phyloP scores from a whole-genome alignment of 1,284 basidiomycete genomes.

The Retiboletus flavoniger region DNA sequence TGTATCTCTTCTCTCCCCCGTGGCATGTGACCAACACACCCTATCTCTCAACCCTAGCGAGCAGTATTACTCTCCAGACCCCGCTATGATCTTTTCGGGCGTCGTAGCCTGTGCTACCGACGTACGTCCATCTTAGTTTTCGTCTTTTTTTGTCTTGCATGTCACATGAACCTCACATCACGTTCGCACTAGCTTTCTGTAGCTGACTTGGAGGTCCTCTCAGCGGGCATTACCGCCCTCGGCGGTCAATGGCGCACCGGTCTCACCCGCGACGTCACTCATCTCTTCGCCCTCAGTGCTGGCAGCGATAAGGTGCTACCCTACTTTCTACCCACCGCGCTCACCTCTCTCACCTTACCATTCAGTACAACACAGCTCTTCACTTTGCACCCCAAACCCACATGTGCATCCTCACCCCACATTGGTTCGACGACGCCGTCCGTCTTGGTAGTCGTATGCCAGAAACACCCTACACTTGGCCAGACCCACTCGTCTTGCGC shows the following conservation, averaged over 20 bases:
- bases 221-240: constrained; percentile 68
- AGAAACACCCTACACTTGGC: constrained; percentile 70
- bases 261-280: constrained; percentile 82
- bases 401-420: constrained; percentile 68
- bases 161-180: neutral
- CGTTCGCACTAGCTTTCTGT: constrained; percentile 45
- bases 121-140: constrained; percentile 34
- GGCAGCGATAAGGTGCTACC: constrained; percentile 45
- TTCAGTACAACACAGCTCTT: constrained; percentile 57
- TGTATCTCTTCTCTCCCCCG: constrained; percentile 19
- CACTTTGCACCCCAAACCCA: constrained; percentile 52
- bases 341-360: neutral
- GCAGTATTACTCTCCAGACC: constrained; percentile 72
- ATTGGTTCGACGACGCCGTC: constrained; percentile 83
- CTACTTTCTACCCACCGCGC: neutral
- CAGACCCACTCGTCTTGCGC: constrained; percentile 55
- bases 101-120: constrained; percentile 69
- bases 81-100: constrained; percentile 78
- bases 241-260: constrained; percentile 79
- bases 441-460: constrained; percentile 59
- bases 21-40: neutral
- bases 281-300: constrained; percentile 65
- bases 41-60: constrained; percentile 35
- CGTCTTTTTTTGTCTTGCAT: neutral
- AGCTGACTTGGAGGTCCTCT: constrained; percentile 71